Evolutionary conservation across 1,139 yeast species (phyloP), one percentile per base, ranked within the genome.

Genomic region (Hyphopichia burtonii): DNA sequence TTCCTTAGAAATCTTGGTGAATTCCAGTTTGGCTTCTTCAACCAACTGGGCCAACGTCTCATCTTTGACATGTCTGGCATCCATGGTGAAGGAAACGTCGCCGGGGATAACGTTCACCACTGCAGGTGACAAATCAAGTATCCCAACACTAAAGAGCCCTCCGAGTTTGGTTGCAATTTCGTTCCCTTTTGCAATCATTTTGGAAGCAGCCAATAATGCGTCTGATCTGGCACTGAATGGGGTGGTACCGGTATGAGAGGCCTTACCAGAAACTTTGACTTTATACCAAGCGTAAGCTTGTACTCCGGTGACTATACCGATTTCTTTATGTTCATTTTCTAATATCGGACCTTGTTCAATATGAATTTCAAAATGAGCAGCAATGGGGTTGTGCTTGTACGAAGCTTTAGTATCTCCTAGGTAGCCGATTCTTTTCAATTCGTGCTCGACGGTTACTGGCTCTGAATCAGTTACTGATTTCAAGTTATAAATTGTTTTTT

Each of bases 331-430:
- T 32, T 71, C 74, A 19, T 71, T 70, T 56, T 84, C 89, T 42
- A 84, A 68, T 36, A 82, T 68, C 4, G 90, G 89, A 5, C 90
- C 91, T 59, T 84, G 91, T 55, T 84, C 90, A 45, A 84, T 84
- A 54, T 84, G 91, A 44, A 83, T 66, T 57, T 84, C 91, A 56
- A 84, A 83, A 61, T 84, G 89, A 4, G 84, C 83, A 14, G 81
- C 78, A 20, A 84, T 63, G 8, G 86, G 86, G 48, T 79, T 80
- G 17, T 59, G 64, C 45, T 65, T 54, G 55, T 78, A 71, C 16
- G 73, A 64, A 14, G 82, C 80, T 8, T 70, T 68, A 6, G 65
- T 58, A 1, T 63, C 63, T 5, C 90, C 89, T 47, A 73, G 58
- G 56, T 80, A 83, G 1, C 86, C 88, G 45, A 82, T 83, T 52